phyloP scores from a whole-genome alignment of 164 flowering plant species.

The Warburgia ugandensis region DNA sequence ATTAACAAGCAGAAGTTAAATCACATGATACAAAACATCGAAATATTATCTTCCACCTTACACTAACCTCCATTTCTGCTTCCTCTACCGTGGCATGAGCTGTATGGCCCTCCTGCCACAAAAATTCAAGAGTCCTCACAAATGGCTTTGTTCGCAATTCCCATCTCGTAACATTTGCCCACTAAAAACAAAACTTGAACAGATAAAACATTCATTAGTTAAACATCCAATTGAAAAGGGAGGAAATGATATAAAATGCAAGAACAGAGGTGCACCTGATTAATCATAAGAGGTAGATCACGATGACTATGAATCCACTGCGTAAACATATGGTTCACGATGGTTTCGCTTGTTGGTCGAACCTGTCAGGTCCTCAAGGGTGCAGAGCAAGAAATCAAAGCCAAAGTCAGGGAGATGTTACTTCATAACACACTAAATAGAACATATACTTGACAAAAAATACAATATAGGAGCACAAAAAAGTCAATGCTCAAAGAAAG shows the following conservation, averaged over 20 bases:
- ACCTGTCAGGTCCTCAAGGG: conserved; percentile 93
- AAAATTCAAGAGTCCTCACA: conserved; percentile 92
- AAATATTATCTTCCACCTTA: too few species aligned
- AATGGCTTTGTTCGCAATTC: conserved; percentile 99
- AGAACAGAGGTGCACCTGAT: conserved; percentile 50
- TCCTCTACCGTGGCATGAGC: conserved; percentile 92
- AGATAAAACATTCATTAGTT: not conserved
- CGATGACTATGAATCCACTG: conserved; percentile 98
- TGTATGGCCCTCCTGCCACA: conserved; percentile 99
- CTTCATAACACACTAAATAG: too few species aligned
- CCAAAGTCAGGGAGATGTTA: too few species aligned
- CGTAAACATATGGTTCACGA: conserved; percentile 98
- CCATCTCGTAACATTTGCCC: conserved; percentile 99
- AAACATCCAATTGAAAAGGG: not conserved
- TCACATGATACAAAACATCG: too few species aligned
- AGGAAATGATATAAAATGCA: not conserved
- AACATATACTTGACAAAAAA: too few species aligned
- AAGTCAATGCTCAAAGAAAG: too few species aligned
- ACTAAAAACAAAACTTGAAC: conserved; percentile 51
- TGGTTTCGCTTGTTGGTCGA: conserved; percentile 99
- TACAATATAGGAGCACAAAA: too few species aligned
- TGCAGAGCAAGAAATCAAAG: conserved; percentile 35
- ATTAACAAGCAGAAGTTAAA: conserved; percentile 20
- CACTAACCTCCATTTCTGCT: conserved; percentile 90
- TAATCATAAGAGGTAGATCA: conserved; percentile 95